Evolutionary conservation across 1,284 basidiomycete species (phyloP), one percentile per base, ranked within the genome.

Genomic region (Leccinum huronense): DNA sequence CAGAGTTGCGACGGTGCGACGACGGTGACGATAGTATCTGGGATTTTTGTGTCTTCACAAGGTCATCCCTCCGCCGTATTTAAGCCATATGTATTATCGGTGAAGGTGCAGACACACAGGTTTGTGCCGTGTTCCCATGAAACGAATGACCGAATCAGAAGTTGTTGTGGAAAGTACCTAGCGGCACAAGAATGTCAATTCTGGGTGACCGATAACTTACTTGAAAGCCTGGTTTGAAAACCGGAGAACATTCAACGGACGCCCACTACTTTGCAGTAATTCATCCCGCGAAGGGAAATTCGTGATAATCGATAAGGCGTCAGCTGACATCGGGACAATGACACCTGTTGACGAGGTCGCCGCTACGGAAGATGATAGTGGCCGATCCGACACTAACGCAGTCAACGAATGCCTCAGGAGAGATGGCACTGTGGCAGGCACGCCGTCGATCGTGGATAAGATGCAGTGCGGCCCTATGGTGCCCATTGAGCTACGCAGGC

Each of bases 201-300:
- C 31, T 59, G 31, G 23, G 45, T 61, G 61, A 63, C 58, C 64
- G 63, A 70, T 63, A 59, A 66, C 63, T 70, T 59, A 54, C 61
- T 61, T 66, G 63, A 63, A 66, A 14, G 38, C 65, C 68, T 65
- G 5, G 58, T 75, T 75, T 72, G 65, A 75, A 74, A 65, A 55
- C 71, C 71, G 72, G 65, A 14, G 27, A 51, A 11, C 58, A 33
- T 65, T 62, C 40, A 59, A 66, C 48, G 64, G 57, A 58, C 65
- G 48, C 60, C 58, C 27, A 40, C 38, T 31, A 34, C 33, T 59
- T 55, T 58, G 33, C 51, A 61, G 61, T 56, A 11, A 48, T 13
- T 19, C 27, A 38, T 45, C 11, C 45, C 59, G 55, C 3, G n/a
- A 40, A 58, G 58, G 54, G 55, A 60, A 57, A 27, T 45, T 31